phyloP scores from a whole-genome alignment of 208 protist genomes.

The Leishmania gerbilli region DNA sequence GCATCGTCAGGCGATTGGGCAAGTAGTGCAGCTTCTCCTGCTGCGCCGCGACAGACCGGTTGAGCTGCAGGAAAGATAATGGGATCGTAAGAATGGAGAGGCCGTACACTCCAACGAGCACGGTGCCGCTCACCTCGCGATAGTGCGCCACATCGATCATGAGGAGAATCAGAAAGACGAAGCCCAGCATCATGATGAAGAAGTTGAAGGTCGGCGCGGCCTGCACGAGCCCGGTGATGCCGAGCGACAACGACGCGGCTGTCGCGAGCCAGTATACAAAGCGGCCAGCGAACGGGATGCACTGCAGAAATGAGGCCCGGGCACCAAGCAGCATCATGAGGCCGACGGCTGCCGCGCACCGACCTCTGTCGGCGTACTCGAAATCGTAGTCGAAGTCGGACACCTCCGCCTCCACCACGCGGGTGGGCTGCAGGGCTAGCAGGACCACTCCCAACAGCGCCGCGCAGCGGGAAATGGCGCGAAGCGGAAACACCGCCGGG shows the following conservation, averaged over 20 bases:
- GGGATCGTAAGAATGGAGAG: conserved; percentile 27
- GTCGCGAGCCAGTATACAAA: conserved; percentile 53
- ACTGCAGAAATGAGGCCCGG: conserved; percentile 35
- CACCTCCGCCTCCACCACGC: conserved; percentile 27
- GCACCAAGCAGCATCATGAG: conserved; percentile 47
- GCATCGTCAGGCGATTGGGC: conserved; percentile 20
- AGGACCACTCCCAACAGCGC: conserved; percentile 45
- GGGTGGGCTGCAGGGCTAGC: conserved; percentile 52
- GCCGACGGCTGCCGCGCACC: conserved; percentile 36
- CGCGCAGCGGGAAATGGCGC: conserved; percentile 23
- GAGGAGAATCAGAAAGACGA: conserved; percentile 58
- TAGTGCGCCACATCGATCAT: conserved; percentile 73
- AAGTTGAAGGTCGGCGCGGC: conserved; percentile 50
- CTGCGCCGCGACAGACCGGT: conserved; percentile 18
- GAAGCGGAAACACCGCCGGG: conserved; percentile 19
- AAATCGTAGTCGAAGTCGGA: conserved; percentile 50
- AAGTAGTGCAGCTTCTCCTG: conserved; percentile 36
- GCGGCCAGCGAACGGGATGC: conserved; percentile 38
- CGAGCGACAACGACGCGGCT: conserved; percentile 43
- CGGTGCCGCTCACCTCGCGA: conserved; percentile 38
- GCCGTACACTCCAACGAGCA: conserved; percentile 36
- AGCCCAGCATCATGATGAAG: conserved; percentile 43
- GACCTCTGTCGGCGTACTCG: conserved; percentile 34
- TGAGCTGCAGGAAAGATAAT: conserved; percentile 34
- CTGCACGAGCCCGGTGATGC: conserved; percentile 58